A percentile compares a stretch with the other conserved stretches of the same genome.
Evolutionary conservation across 179 eudicot genomes (phyloP).

Genomic region (Amaranthus tricolor): DNA sequence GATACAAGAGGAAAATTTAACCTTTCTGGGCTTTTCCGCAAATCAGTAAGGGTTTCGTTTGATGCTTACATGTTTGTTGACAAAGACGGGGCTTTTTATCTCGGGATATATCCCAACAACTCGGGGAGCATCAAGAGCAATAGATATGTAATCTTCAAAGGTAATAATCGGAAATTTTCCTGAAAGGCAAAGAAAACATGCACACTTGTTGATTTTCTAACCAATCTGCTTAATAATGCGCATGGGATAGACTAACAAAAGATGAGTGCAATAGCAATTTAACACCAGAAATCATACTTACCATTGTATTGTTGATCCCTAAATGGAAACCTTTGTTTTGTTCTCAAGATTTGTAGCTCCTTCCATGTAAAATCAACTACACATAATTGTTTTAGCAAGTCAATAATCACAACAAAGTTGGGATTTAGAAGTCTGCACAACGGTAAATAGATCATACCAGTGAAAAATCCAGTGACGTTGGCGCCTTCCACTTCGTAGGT

Average conservation of each 20-base stretch:
- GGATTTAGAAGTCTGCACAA: neutral
- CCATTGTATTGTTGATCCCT: slow-evolving; percentile 95
- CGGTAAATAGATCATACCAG: slow-evolving; percentile 34
- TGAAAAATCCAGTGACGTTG: slow-evolving; percentile 73
- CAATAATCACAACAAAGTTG: slow-evolving; percentile 1
- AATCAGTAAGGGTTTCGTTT: neutral
- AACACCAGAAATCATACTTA: slow-evolving; percentile 20
- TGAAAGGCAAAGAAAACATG: slow-evolving; percentile 23
- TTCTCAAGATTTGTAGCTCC: slow-evolving; percentile 72
- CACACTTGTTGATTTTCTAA: neutral
- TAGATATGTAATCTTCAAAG: slow-evolving; percentile 83
- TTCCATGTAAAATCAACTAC: slow-evolving; percentile 91
- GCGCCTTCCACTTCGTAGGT: slow-evolving; percentile 80
- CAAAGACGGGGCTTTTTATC: slow-evolving; percentile 80
- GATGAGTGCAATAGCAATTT: neutral
- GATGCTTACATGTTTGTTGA: slow-evolving; percentile 74
- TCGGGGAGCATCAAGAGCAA: slow-evolving; percentile 83
- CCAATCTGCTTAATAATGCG: neutral
- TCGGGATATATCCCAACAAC: slow-evolving; percentile 96
- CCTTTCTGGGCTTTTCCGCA: neutral
- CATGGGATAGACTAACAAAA: neutral
- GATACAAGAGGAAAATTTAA: neutral
- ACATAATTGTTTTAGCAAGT: slow-evolving; percentile 8
- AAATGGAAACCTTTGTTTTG: slow-evolving; percentile 71
- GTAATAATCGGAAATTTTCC: slow-evolving; percentile 82